Evolutionary conservation across 192 early-diverging fungal species (phyloP), one percentile per base, ranked within the genome.

Genomic region (Podochytrium sp.): DNA sequence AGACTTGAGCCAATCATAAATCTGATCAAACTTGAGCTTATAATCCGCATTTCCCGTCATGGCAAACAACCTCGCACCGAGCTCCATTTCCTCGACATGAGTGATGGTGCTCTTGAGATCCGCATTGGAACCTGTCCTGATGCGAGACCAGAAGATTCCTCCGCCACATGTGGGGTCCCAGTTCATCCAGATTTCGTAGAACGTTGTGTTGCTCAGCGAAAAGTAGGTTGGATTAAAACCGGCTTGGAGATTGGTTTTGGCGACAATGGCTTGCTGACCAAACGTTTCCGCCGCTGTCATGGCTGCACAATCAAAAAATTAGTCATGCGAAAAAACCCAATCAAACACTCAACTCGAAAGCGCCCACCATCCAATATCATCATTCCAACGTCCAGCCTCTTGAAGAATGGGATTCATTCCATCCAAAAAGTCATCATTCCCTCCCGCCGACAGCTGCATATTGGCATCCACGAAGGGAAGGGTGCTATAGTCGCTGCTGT

Each of bases 61-160:
- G 18, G 35, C 66, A 69, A 23, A 56, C 14, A 69, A 23, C 3
- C 66, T n/a, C 3, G 66, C 66, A 35, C 51, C 66, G 10, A 69
- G 25, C 39, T 69, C 66, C 52, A 69, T 53, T 37, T 55, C 52
- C 39, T 69, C 50, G 34, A 69, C 66, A 30, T 69, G 51, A 1
- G 66, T 69, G 33, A 69, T 69, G 32, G 66, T 69, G 33, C 14
- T 34, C 23, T 61, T 61, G 10, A 61, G 33, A 16, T 61, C 23
- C 34, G 59, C 30, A 23, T 61, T 61, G 5, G n/a, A 33, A 18
- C 59, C 59, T 10, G 43, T 47, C 14, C 59, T 16, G 12, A 38
- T 39, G 27, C 59, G 5, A 4, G 6, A 78, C 84, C 84, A 85
- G 74, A 74, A 85, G 65, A 85, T 79, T 25, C 84, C 84, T 5